These are phyloP conservation scores for Neurospora crassa DNA, from an alignment of 2,329 filamentous ascomycete genomes.

Conservation along the genomic window DNA sequence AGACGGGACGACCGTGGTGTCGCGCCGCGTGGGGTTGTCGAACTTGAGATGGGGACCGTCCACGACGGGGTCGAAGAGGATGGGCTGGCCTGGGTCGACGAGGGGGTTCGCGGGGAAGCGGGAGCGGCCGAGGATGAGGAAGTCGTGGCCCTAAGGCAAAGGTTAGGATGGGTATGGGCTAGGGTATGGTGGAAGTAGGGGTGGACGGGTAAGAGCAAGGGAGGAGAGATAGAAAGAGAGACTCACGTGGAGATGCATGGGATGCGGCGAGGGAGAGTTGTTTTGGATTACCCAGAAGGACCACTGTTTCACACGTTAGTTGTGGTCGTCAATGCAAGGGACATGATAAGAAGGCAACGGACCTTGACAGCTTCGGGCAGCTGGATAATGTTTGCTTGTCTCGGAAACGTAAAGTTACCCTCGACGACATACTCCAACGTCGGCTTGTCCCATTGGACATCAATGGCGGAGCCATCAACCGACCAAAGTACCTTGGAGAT, in stretches of 20 bases:
- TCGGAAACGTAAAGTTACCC: conserved; percentile 4
- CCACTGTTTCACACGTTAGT: conserved; percentile 7
- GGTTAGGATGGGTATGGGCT: too few relatives aligned
- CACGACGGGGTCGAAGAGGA: conserved; percentile 9
- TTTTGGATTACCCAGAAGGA: conserved; percentile 12
- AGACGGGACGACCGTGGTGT: conserved; percentile 26
- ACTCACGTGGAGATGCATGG: conserved; percentile 18
- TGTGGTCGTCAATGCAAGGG: not conserved
- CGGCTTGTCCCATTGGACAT: conserved; percentile 11
- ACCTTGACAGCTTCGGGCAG: conserved; percentile 6
- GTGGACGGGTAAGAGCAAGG: not conserved
- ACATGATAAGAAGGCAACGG: not conserved
- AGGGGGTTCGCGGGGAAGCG: conserved; percentile 5
- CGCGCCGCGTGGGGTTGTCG: conserved; percentile 27
- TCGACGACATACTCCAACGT: conserved; percentile 10
- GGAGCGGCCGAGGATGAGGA: conserved; percentile 18
- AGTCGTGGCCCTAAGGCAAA: conserved; percentile 18
- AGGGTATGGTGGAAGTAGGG: too few relatives aligned
- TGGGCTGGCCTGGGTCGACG: not conserved
- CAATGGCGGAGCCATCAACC: conserved; percentile 9
- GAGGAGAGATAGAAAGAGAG: too few relatives aligned
- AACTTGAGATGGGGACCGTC: conserved; percentile 16
- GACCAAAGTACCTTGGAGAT: conserved; percentile 6
- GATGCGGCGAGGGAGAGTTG: conserved; percentile 11
- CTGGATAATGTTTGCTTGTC: conserved; percentile 6